Evolutionary conservation across 2,329 filamentous ascomycete genomes (phyloP).

Genomic region (Cladosporium cucumerinum): DNA sequence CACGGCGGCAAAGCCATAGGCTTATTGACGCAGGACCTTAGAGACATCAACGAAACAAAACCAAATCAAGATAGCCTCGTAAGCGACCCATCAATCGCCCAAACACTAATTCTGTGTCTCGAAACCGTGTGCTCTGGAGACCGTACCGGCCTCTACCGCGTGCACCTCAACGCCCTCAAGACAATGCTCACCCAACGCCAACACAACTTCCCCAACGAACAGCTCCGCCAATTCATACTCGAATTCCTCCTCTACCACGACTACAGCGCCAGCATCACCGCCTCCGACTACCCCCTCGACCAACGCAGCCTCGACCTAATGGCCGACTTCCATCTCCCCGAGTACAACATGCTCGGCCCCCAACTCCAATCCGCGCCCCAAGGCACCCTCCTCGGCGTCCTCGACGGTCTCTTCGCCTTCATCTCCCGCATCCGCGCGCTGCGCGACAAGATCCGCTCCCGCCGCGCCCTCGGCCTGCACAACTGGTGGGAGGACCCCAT

Average conservation of each 20-base stretch:
- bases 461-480: constrained; percentile 60
- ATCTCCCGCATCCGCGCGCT: constrained; percentile 77
- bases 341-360: constrained; percentile 44
- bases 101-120: constrained; percentile 58
- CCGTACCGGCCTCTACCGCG: constrained; percentile 67
- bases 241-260: constrained; percentile 84
- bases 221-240: constrained; percentile 68
- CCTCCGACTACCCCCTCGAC: constrained; percentile 41
- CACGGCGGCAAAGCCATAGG: constrained; percentile 47
- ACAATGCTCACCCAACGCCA: constrained; percentile 61
- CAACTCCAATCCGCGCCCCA: constrained; percentile 42
- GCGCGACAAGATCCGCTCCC: constrained; percentile 67
- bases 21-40: constrained; percentile 24
- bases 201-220: constrained; percentile 48
- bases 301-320: constrained; percentile 50
- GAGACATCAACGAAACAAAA: constrained; percentile 8
- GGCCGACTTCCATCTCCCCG: constrained; percentile 52
- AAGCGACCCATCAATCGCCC: constrained; percentile 57
- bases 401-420: constrained; percentile 75
- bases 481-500: constrained; percentile 71
- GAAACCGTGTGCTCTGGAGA: constrained; percentile 60
- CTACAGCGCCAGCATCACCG: constrained; percentile 57
- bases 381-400: constrained; percentile 69
- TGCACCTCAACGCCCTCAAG: constrained; percentile 74
- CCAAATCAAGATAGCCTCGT: constrained; percentile 15